A percentile compares a stretch with the other conserved stretches of the same genome.
Evolutionary conservation across 2,329 filamentous ascomycete genomes (phyloP).

Genomic region (Pseudogymnoascus sp.): DNA sequence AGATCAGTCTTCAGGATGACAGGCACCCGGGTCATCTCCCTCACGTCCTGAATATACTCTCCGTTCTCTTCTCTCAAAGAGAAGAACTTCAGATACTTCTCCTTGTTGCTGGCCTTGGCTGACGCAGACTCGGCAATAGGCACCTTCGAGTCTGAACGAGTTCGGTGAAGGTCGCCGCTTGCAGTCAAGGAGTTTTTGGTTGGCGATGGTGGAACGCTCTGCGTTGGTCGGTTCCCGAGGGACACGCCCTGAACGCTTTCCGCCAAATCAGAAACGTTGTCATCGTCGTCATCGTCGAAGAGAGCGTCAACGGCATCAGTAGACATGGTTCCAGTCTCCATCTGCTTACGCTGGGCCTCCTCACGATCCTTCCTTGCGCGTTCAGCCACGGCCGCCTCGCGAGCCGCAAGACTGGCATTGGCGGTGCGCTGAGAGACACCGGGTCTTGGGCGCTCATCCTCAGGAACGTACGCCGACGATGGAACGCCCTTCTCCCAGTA

Average conservation of each 20-base stretch:
- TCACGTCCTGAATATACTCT: constrained; percentile 96
- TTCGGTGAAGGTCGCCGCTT: constrained; percentile 69
- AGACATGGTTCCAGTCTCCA: constrained; percentile 88
- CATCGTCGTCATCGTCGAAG: constrained; percentile 88
- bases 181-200: constrained; percentile 62
- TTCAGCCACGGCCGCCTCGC: constrained; percentile 74
- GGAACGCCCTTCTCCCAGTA: constrained; percentile 99
- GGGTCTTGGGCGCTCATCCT: constrained; percentile 90
- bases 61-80: constrained; percentile 84
- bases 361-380: constrained; percentile 78
- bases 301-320: constrained; percentile 91
- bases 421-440: constrained; percentile 64
- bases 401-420: constrained; percentile 67
- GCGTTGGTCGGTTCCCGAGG: constrained; percentile 78
- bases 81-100: constrained; percentile 91
- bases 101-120: constrained; percentile 78
- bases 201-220: constrained; percentile 90
- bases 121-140: constrained; percentile 63
- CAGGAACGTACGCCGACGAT: constrained; percentile 89
- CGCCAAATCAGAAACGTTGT: constrained; percentile 73
- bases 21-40: constrained; percentile 95
- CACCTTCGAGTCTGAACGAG: constrained; percentile 90
- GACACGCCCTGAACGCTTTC: constrained; percentile 89
- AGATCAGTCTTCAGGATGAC: constrained; percentile 97
- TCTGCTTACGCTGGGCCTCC: constrained; percentile 85